Percentiles rank a stretch among this genome's conserved stretches.
Evolutionary conservation across 1,284 basidiomycete species (phyloP).

Genomic region (Caloboletus firmus): DNA sequence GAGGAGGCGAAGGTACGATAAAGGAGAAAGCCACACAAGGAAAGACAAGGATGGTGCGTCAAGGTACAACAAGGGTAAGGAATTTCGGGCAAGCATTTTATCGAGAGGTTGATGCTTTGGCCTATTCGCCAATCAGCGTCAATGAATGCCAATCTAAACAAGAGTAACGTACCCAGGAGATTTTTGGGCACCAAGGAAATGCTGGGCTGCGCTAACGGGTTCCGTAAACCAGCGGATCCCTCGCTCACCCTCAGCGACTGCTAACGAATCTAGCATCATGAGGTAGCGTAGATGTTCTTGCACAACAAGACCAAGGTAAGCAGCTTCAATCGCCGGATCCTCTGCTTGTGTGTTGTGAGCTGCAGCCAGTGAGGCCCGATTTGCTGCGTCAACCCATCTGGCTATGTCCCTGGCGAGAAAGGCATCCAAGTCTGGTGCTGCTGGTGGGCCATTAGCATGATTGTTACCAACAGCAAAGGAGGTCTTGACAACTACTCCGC

Average conservation of each 20-base stretch:
- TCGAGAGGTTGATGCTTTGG: constrained; percentile 28
- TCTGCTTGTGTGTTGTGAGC: constrained; percentile 12
- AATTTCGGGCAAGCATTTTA: constrained; percentile 37
- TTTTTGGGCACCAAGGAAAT: constrained; percentile 24
- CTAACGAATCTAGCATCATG: constrained; percentile 67
- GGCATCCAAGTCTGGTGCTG: constrained; percentile 49
- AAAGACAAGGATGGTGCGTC: constrained; percentile 67
- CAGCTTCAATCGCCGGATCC: constrained; percentile 48
- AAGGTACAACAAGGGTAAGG: constrained; percentile 68
- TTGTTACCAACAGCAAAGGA: constrained; percentile 63
- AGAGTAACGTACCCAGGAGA: constrained; percentile 15
- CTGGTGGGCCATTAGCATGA: constrained; percentile 47
- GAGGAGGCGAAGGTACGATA: constrained; percentile 62
- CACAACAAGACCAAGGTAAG: constrained; percentile 46
- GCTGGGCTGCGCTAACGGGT: constrained; percentile 39
- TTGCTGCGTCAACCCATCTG: constrained; percentile 59
- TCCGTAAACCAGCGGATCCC: constrained; percentile 76
- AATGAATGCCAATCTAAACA: neutral
- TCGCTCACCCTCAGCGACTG: constrained; percentile 59
- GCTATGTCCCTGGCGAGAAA: constrained; percentile 57
- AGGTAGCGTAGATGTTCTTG: constrained; percentile 64
- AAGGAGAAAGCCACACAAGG: constrained; percentile 65
- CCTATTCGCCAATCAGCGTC: constrained; percentile 12
- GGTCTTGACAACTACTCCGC: constrained; percentile 58
- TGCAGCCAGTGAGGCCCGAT: constrained; percentile 47